Base-by-base conservation (phyloP, 495 filamentous ascomycete genomes). In the Penicillium silybi region DNA sequence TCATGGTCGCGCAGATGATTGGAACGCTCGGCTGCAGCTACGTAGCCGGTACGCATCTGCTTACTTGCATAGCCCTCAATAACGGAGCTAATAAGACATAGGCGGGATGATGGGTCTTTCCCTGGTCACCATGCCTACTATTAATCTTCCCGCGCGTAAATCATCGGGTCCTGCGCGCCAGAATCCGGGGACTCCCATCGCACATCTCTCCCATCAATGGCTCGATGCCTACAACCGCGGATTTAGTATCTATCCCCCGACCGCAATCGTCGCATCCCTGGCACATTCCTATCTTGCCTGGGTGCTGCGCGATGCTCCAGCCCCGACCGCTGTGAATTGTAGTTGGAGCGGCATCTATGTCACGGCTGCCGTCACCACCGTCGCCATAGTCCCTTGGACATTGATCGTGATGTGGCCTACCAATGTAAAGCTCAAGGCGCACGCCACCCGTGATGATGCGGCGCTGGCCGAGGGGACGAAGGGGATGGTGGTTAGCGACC, bases 361-460 rank as follows among this genome's bases (percentile, higher is more conserved):
- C 19, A 50, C 52, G n/a, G 66, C 67, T 3, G 52, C 57, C 3
- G 41, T 46, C 20, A 41, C 54, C 9, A 72, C 67, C 13, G 40
- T 70, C 53, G 54, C 58, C 13, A 68, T 70, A 34, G 43, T 65
- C 1, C 67, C 69, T 15, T 75, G 53, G 46, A 72, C 68, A 7
- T n/a, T 67, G 1, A 42, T 54, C 5, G 50, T 57, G 26, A 67
- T 74, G 59, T 53, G 41, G 35, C 35, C 32, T 0, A 63, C 55
- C 7, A 71, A 72, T 46, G 15, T n/a, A 0, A 25, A 26, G 11
- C 48, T 74, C n/a, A 45, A 46, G 42, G 59, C 39, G 15, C 61
- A 63, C 50, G 60, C 65, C 13, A 52, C 41, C 19, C 53, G 64
- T 2, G 62, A 63, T 26, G 61, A 65, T 57, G 49, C 45, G 17